Percentiles rank a stretch among this genome's conserved stretches.
phyloP scores from a whole-genome alignment of 352 stramenopile species.

The Saprolegnia diclina region DNA sequence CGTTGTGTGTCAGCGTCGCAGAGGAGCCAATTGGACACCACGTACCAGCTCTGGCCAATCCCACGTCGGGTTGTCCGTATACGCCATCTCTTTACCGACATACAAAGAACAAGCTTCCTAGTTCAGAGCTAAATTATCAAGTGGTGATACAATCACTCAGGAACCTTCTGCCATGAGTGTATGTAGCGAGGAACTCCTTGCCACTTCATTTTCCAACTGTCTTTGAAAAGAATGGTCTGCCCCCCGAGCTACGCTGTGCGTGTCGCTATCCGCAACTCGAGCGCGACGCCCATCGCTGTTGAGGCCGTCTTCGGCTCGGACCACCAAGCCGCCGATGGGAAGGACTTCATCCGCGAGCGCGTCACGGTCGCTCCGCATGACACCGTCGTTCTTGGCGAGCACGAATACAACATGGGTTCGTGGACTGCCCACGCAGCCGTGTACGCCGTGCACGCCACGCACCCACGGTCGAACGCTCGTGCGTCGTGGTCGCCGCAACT shows the following conservation, averaged over 20 bases:
- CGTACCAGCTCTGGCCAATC: not conserved
- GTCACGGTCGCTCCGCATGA: constrained; percentile 41
- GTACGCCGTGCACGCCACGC: constrained; percentile 50
- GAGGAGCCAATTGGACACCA: not conserved
- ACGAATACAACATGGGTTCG: constrained; percentile 74
- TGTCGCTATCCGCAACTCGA: constrained; percentile 67
- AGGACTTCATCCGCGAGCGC: constrained; percentile 58
- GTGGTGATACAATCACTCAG: too few species aligned
- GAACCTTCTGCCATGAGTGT: too few species aligned
- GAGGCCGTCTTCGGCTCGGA: constrained; percentile 62
- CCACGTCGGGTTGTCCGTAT: not conserved
- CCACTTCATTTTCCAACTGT: too few species aligned
- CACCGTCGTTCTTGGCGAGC: constrained; percentile 41
- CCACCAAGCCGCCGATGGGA: constrained; percentile 55
- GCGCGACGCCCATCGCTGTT: constrained; percentile 47
- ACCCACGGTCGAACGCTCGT: constrained; percentile 15
- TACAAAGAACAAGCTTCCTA: not conserved
- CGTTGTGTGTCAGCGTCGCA: too few species aligned
- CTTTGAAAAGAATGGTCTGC: constrained; percentile 34
- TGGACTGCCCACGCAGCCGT: constrained; percentile 63
- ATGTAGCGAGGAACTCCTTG: too few species aligned
- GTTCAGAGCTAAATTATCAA: too few species aligned
- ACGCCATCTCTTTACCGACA: not conserved
- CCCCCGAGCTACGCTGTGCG: constrained; percentile 65
- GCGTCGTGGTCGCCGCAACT: constrained; percentile 8